Base-by-base conservation (phyloP, 1,284 basidiomycete genomes). In the Phylloporus gajari region DNA sequence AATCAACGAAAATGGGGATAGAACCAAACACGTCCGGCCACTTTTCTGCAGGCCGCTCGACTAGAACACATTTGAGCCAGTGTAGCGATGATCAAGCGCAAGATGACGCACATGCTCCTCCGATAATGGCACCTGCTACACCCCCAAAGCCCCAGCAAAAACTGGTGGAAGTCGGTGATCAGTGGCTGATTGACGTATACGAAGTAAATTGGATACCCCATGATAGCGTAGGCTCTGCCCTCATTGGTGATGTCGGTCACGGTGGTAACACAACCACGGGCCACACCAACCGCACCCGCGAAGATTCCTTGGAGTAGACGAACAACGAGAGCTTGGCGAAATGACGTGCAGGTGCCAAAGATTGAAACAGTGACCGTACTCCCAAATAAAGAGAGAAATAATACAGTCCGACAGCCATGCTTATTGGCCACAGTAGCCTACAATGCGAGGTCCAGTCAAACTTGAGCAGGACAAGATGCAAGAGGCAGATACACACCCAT, bases 141-240 rank as follows among this genome's bases (percentile, higher is more conserved):
- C 96, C 97, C 74, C 97, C 97, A 79, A 98, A 91, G 74, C 97
- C 97, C 97, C 97, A 98, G 75, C 93, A 96, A 83, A 98, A 98
- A 21, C 90, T 91, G 70, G 67, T 66, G 32, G 56, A 68, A 62
- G 9, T 19, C 21, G 21, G 2, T n/a, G 13, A 32, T 78, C n/a
- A 75, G 67, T 38, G 38, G 48, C 17, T 12, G 21, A 38, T 25
- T 56, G 6, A 40, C 17, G 65, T n/a, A 58, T 11, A 17, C 25
- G 53, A 30, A 17, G 21, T 23, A 63, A 58, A 12, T 25, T 48
- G 73, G 83, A 78, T 78, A 93, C 93, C 96, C 97, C 68, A 98
- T 88, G 75, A 97, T 95, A 64, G 96, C 96, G 81, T 98, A 98
- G 23, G 97, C 97, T 75, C 96, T 90, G 48, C 95, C 95, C 83